Base-by-base conservation (phyloP, 1,139 yeast species). In the Sporopachydermia cereana region DNA sequence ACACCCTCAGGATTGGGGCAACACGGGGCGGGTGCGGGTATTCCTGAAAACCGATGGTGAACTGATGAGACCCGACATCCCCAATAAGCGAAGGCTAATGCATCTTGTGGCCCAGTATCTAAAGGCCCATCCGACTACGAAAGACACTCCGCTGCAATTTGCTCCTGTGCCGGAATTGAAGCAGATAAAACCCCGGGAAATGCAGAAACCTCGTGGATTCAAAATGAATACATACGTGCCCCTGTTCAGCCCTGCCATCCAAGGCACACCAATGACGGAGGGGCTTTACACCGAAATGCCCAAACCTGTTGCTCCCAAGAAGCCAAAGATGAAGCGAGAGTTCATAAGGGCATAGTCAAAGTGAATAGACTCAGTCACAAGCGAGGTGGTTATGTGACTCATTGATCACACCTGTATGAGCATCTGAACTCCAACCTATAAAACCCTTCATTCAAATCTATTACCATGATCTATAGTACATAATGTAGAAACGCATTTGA, bases 1-100 rank as follows among this genome's bases (percentile, higher is more conserved):
- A 2, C 98, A 91, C 63, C 98, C 98, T 9, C 95, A 88, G 60
- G 98, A 91, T 64, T 91, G 84, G 74, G 95, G 97, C 50, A 91
- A 91, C 59, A 94, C 96, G 1, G 98, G 98, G 14, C 74, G 97
- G 55, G 91, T 91, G 34, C 74, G 95, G 54, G 84, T 88, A 20
- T 66, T 77, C 43, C 54, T 84, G 36, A 79, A 77, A 55, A 72
- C 72, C 49, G 61, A 69, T 27, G 75, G 77, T 17, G 64, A 64
- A 43, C 51, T 41, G 43, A 47, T 24, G 51, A 49, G 9, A 29
- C 46, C 48, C 16, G 30, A 34, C 9, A 36, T 53, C 27, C 44
- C 64, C 43, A 79, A 75, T 54, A 89, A 89, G 60, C 76, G 94
- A 53, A 78, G 76, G 45, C 64, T 91, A 45, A 68, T 83, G 59